Evolutionary conservation across 129 eudicot species (phyloP).

Genomic region (Rutidosis leptorrhynchoides): DNA sequence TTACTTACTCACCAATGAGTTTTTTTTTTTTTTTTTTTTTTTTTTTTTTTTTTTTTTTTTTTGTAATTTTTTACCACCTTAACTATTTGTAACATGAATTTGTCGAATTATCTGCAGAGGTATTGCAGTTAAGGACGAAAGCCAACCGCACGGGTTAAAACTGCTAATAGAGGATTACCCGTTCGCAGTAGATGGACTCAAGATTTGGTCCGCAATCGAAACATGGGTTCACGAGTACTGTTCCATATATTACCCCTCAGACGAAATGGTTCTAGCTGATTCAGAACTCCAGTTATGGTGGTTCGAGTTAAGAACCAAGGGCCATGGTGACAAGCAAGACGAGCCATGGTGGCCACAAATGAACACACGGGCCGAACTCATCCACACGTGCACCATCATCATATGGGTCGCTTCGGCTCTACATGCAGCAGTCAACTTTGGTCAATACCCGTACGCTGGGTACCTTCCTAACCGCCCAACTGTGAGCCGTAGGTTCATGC

Average conservation of each 20-base stretch:
- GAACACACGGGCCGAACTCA: slow-evolving; percentile 38
- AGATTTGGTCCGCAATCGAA: slow-evolving; percentile 54
- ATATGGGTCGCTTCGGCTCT: slow-evolving; percentile 64
- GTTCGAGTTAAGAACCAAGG: slow-evolving; percentile 41
- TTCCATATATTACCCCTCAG: slow-evolving; percentile 38
- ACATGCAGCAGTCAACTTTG: slow-evolving; percentile 55
- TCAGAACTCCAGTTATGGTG: slow-evolving; percentile 54
- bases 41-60: neutral
- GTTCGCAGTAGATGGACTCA: slow-evolving; percentile 52
- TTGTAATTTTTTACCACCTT: no score
- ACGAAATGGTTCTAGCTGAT: slow-evolving; percentile 36
- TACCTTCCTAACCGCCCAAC: slow-evolving; percentile 61
- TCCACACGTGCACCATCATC: slow-evolving; percentile 44
- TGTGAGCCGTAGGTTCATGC: slow-evolving; percentile 60
- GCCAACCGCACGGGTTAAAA: slow-evolving; percentile 38
- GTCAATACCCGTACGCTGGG: slow-evolving; percentile 51
- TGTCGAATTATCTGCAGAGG: slow-evolving; percentile 27
- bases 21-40: neutral
- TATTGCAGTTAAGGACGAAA: slow-evolving; percentile 43
- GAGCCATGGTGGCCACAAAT: slow-evolving; percentile 49
- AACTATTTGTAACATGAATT: neutral
- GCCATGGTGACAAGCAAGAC: slow-evolving; percentile 60
- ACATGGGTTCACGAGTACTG: slow-evolving; percentile 49
- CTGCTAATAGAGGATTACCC: slow-evolving; percentile 53
- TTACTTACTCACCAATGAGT: no score